Evolutionary conservation across 805 yeast species (phyloP), one percentile per base, ranked within the genome.

Genomic region (Yarrowia sp.): DNA sequence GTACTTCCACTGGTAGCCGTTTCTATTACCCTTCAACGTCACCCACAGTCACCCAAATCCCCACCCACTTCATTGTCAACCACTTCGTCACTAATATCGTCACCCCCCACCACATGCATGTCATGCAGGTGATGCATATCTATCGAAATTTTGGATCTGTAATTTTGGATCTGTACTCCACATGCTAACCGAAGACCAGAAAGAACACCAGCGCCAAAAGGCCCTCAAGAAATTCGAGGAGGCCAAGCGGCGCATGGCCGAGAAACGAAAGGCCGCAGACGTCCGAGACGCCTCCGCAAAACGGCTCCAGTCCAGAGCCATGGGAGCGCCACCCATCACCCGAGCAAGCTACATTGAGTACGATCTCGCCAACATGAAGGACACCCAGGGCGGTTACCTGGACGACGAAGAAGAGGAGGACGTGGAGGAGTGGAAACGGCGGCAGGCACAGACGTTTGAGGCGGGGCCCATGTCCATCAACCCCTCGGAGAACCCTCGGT

Each of bases 311-410:
- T 10, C 14, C 16, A 16, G 51, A 41, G 19, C 63, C 40, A 16
- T 40, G 28, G 51, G 51, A n/a, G 63, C 49, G 32, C 51, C 63
- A 30, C 51, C 51, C 16, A 58, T 58, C 32, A 32, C 40, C n/a
- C 3, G 63, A 41, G 49, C 63, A 28, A 41, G 51, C 21, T 58
- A 58, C 38, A 58, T 58, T 41, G 63, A 58, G 19, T 58, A 58
- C 51, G 98, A 95, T 75, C 83, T 95, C 69, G 83, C 98, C 2
- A 88, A 91, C n/a, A 89, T 96, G 91, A 83, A 84, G 67, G 97
- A 95, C 70, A 79, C 88, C 1, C 82, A 83, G 71, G 98, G 98
- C 70, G 99, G 99, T 22, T 92, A 86, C 72, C 79, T 92, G 68
- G 72, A 77, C 0, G 83, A 80, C 14, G 76, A 69, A 66, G 73